Evolutionary conservation across 1,139 yeast genomes (phyloP), one percentile per base, ranked within the genome.

Genomic region (Scheffersomyces titani): DNA sequence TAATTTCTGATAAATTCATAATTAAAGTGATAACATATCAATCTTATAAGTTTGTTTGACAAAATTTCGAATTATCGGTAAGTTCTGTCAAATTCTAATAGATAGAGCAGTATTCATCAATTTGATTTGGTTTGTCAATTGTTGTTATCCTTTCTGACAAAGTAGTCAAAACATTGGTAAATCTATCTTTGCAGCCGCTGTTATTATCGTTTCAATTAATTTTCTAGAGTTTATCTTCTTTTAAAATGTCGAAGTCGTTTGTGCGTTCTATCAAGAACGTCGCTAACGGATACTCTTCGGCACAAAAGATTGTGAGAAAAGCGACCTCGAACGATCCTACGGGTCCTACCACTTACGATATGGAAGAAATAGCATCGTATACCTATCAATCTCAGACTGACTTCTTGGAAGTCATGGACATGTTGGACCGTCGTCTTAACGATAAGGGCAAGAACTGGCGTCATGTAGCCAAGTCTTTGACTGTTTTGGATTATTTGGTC

Each of bases 361-460:
- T 96, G 92, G 93, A 90, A 63, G 97, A 92, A 58, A 81, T 94
- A 47, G 89, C 97, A 11, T 82, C 85, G 57, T 80, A 84, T 64
- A 90, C 98, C 1, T 89, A 85, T 70, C 89, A 87, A 63, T 80
- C 80, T 9, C 83, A 82, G 62, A 87, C 90, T 6, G 97, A 92
- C 64, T 87, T 93, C 64, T 82, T 92, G 68, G 97, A 93, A 67
- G 86, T 94, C 52, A 90, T 94, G 97, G 98, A 94, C 69, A 92
- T 96, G 92, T 75, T 94, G 55, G 99, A 93, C 74, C 87, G 93
- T 65, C 84, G 99, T 63, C 80, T 96, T 65, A 94, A 94, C 69
- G 99, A 94, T 70, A 93, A 93, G 78, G 99, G 99, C 59, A 94
- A 93, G 72, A 91, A 94, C 75, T 94, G 99, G 99, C 85, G 98